Base-by-base conservation (phyloP, 805 yeast genomes). In the Metahyphopichia silvanorum region DNA sequence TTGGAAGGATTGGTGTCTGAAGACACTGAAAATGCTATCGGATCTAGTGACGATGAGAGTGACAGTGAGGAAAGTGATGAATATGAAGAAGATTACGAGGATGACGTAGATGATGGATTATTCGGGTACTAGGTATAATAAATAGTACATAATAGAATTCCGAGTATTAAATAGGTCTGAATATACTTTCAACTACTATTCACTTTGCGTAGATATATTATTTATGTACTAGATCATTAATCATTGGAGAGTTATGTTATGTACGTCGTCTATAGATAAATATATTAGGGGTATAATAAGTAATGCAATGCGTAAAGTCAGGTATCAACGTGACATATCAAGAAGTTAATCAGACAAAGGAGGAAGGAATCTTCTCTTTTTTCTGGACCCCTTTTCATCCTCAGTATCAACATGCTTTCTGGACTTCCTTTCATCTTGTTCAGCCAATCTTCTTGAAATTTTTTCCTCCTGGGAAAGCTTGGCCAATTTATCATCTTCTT, bases 81-180 rank as follows among this genome's bases (percentile, higher is more conserved):
- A 31, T 74, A 63, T 39, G 82, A 75, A 38, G 86, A 78, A 46
- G 85, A 76, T 28, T 63, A 78, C 37, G 85, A 76, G 47, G 93
- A 81, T 35, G 65, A 66, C 43, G 70, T 14, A 8, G 14, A 69
- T 16, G 77, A 67, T 42, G 77, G 78, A 38, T 52, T 75, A 51
- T 63, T 69, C 56, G 65, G 64, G 37, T 63, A 66, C 42, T 65
- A 51, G 33, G 13, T 23, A 23, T 13, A 23, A 12, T 23, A 23
- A 10, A 19, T 10, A 19, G n/a, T n/a, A n/a, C n/a, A n/a, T n/a
- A n/a, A n/a, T n/a, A n/a, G n/a, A n/a, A n/a, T n/a, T n/a, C n/a
- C n/a, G n/a, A n/a, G n/a, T n/a, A n/a, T n/a, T n/a, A n/a, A n/a
- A n/a, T n/a, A n/a, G n/a, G n/a, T n/a, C n/a, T n/a, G n/a, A n/a